phyloP scores from a whole-genome alignment of 192 early-diverging fungal species.

The Backusella tarrabulga region DNA sequence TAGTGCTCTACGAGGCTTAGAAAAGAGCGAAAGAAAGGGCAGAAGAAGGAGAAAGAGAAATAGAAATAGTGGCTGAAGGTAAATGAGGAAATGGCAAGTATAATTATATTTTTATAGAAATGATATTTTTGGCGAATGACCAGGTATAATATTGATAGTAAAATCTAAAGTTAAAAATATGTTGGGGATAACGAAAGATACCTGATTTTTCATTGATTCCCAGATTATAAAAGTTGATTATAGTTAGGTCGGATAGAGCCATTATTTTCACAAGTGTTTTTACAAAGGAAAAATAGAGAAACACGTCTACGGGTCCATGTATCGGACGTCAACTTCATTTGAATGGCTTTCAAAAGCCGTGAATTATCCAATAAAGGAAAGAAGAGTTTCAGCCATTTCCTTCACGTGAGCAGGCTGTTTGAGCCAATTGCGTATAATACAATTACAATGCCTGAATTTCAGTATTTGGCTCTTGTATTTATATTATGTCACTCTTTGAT shows the following conservation, averaged over 20 bases:
- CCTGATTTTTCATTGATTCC: not conserved
- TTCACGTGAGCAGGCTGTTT: not conserved
- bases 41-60: not conserved
- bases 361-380: not conserved
- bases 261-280: not conserved
- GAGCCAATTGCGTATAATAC: not conserved
- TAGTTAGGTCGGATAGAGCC: not conserved
- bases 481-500: slow-evolving; percentile 42
- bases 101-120: not conserved
- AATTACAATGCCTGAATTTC: not conserved
- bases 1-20: not conserved
- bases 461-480: not conserved
- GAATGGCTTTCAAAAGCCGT: not conserved
- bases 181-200: not conserved
- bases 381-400: not conserved
- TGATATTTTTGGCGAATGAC: not conserved
- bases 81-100: not conserved
- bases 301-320: not conserved
- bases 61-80: not conserved
- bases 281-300: not conserved
- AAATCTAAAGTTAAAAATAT: not conserved
- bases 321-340: not conserved
- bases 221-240: not conserved
- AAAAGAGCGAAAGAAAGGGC: not conserved
- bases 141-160: not conserved